Evolutionary conservation across 177 flowering plant genomes (phyloP), one percentile per base, ranked within the genome.

Genomic region (Vitis hybrid): DNA sequence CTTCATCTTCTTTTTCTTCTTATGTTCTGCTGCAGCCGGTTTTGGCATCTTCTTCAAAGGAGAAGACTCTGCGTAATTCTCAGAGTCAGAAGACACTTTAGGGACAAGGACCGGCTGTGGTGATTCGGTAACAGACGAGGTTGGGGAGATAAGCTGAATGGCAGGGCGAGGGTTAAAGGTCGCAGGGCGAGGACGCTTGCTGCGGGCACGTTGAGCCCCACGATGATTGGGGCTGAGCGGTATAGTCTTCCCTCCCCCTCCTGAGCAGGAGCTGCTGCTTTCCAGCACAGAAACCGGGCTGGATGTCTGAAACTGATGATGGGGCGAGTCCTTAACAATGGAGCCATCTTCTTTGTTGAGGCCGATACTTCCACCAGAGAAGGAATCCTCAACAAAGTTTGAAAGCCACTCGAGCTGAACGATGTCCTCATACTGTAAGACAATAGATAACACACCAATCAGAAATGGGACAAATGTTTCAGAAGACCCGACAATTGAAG

Each of bases 321-420:
- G 60, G 6, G 63, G 39, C 15, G 53, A 29, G 13, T 58, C 59
- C 29, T 61, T 72, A 5, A 31, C 31, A 10, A 74, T 61, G 20
- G 73, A 50, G 12, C 78, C 66, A 2, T 73, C 76, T 26, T 85
- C 26, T 79, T 81, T 64, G 22, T 85, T 77, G 56, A 83, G 71
- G 70, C 5, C 39, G 0, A 33, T 33, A 33, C 84, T 86, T 18
- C 86, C 89, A 16, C 86, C 85, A 14, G 92, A 82, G 79, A 89
- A 87, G 14, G 97, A 91, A 68, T 92, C 99, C 77, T 93, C 97
- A 55, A 93, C 88, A 56, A 93, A 92, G 58, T 73, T 86, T n/a
- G 99, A 92, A n/a, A 92, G 83, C 99, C 98, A 92, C 76, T 96
- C 99, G 70, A 93, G 66, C 65, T 88, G 93, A 50, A 86, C 86